Evolutionary conservation across 176 grass and related monocot species (phyloP), one percentile per base, ranked within the genome.

Genomic region (Coix lacrymajobi): DNA sequence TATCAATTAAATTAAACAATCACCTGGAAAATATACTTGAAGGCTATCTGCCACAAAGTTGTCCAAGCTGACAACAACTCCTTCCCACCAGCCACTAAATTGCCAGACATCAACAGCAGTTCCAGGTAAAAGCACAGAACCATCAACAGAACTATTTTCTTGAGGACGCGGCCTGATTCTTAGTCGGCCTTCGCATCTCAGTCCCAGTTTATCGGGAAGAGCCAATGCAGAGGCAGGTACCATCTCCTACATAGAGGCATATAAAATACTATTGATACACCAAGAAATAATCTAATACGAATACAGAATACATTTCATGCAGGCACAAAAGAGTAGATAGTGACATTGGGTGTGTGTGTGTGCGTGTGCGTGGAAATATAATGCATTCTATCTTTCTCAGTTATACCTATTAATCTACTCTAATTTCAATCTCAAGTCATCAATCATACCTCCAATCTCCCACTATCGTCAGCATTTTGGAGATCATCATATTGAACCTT

Each of bases 81-180:
- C 97, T 82, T 99, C 97, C 97, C 97, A 99, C 97, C 97, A 99
- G 54, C 92, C 97, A 28, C 91, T 92, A 85, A 79, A 92, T 81
- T 92, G 89, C 89, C 93, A 93, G 29, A 87, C 81, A 71, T 99
- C 97, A 81, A 99, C 80, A 20, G 91, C 85, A 77, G 83, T 94
- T 85, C 97, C 97, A 75, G 81, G 84, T 77, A 85, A 58, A 79
- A 94, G 64, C 81, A 75, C 31, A 69, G 41, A 36, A 62, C 61
- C 46, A 22, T 88, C 84, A 64, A 85, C 49, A 84, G 79, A 89
- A 81, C 73, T 58, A 63, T 52, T 71, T 86, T 86, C 79, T 78
- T 89, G 83, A 80, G 74, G 91, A 41, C 63, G 87, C 69, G 91
- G 93, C 52, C 97, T 90, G 73, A 92, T 70, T 62, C 93, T 93